Base-by-base conservation (phyloP, 2,329 filamentous ascomycete species). In the Fusarium haematococcum region DNA sequence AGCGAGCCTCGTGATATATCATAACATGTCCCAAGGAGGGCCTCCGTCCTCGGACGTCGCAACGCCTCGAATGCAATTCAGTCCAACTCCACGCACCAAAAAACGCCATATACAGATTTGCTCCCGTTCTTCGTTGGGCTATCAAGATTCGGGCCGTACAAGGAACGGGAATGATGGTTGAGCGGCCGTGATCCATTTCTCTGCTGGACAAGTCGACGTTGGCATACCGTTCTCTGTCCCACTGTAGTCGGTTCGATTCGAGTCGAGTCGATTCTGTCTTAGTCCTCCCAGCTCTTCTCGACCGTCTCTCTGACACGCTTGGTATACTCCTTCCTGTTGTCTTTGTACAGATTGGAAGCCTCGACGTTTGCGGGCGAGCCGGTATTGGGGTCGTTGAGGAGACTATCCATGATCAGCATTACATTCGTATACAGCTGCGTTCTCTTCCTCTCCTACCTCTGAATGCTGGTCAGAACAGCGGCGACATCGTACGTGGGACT, bases 261-360 rank as follows among this genome's bases (percentile, higher is more conserved):
- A 30, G 25, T 45, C 43, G 20, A 45, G 13, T 27, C 43, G 43
- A 37, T 60, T 23, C 27, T 60, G 20, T 11, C 60, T 82, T 79
- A 97, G 80, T 98, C 96, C 74, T 98, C 97, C 97, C 97, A 99
- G 86, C 96, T 98, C 90, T 98, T 98, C 88, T 99, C 97, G 18
- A 99, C 97, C 0, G 96, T 98, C 86, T 98, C 97, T 57, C 95
- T 89, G 50, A 99, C 97, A 20, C 95, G 89, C 87, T 99, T 99
- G 30, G 93, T 94, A 81, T 99, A 99, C 81, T 99, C 97, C 83
- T 95, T 95, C 73, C 95, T 91, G 84, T 98, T 98, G 81, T 99
- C 97, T 83, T 98, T 98, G 88, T 98, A 99, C 10, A 98, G 88
- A 82, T 98, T 99, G 64, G 95, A 98, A 1, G 97, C 97, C 85